Evolutionary conservation across 2,329 filamentous ascomycete genomes (phyloP), one percentile per base, ranked within the genome.

Genomic region (Zymoseptoria passerinii): DNA sequence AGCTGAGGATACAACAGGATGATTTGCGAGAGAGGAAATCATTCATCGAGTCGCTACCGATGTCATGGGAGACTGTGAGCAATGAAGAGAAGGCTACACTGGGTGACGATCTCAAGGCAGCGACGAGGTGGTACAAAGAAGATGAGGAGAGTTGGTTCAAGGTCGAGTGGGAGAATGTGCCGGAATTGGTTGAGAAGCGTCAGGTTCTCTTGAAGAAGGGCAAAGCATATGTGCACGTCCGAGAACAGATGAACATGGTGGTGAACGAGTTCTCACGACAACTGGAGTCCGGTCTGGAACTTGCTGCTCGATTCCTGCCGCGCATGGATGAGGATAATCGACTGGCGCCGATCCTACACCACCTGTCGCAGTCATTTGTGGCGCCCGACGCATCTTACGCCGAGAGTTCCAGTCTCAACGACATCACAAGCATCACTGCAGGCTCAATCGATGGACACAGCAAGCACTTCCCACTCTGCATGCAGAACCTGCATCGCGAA

Each of bases 271-370:
- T 95, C 67, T 87, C 87, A 0, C 80, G 83, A 48, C 82, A 86
- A 48, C 75, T 99, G 57, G 92, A 96, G 58, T 84, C 85, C 62
- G 87, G 89, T 48, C 80, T 99, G 3, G 90, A 96, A 86, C 80
- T 95, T 57, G 96, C 94, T 7, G 87, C 91, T n/a, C 87, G 92
- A 56, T 91, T 91, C 0, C 80, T 97, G 3, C 94, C 94, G 0
- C 86, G 92, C 9, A 83, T 99, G 40, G 94, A 99, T 71, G 94
- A 99, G 78, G 94, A 99, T 72, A 92, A 97, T 73, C 88, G 94
- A 51, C 82, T 99, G 16, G 82, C 83, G 0, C 87, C 87, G 0
- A 89, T 90, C 62, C 77, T 90, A 28, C 80, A 83, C 50, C 86
- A 99, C 70, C 82, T 99, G n/a, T 94, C 90, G 60, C 92, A 95